Evolutionary conservation across 345 rosid species (phyloP).

Genomic region (Linum lewisii): DNA sequence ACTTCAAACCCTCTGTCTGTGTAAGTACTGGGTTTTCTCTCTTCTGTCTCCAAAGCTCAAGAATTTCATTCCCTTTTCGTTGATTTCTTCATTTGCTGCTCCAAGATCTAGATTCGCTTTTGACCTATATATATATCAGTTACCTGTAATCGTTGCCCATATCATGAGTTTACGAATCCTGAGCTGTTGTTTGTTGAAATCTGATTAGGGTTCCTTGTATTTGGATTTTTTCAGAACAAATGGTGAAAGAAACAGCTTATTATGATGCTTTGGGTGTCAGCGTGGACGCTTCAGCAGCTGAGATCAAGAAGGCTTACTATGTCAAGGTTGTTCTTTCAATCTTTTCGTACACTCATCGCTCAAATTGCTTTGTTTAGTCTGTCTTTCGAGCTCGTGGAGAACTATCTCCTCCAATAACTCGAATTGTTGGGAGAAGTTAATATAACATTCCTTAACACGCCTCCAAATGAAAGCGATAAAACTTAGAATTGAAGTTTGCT

Average conservation of each 20-base stretch:
- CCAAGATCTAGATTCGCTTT: background rate
- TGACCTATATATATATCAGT: too few relatives aligned
- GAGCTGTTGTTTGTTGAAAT: background rate
- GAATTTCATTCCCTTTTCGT: background rate
- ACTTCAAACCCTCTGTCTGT: background rate
- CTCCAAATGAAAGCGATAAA: too few relatives aligned
- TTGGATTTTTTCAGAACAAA: slow-evolving; percentile 9
- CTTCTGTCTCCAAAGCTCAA: background rate
- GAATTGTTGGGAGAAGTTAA: too few relatives aligned
- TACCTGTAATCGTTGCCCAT: too few relatives aligned
- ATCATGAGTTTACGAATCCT: background rate
- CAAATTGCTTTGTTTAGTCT: too few relatives aligned
- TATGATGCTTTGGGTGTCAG: slow-evolving; percentile 69
- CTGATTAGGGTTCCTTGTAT: background rate
- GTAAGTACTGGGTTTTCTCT: background rate
- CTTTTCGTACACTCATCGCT: background rate
- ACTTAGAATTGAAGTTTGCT: too few relatives aligned
- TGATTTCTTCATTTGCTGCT: background rate
- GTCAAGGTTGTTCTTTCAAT: slow-evolving; percentile 39
- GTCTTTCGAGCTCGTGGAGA: too few relatives aligned
- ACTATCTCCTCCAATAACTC: too few relatives aligned
- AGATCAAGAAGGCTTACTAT: slow-evolving; percentile 91
- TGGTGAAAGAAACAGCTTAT: slow-evolving; percentile 66
- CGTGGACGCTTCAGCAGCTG: slow-evolving; percentile 58
- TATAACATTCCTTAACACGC: too few relatives aligned